A percentile compares a stretch with the other conserved stretches of the same genome.
These are phyloP conservation scores for Penicillium odoratum DNA, from an alignment of 495 filamentous ascomycete genomes.

Conservation along the genomic window DNA sequence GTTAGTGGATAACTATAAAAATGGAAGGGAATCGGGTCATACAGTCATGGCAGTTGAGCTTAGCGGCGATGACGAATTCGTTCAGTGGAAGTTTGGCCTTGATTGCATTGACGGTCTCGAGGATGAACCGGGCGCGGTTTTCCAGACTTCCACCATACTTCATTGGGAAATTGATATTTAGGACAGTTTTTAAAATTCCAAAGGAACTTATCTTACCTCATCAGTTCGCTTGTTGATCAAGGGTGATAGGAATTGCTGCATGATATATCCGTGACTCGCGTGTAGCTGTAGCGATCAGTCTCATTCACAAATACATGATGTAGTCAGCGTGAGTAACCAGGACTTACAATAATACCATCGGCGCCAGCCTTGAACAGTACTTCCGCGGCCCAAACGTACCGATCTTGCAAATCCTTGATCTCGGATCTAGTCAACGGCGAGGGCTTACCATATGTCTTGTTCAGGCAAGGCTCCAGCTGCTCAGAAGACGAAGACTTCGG, in stretches of 20 bases:
- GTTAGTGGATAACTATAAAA: not conserved
- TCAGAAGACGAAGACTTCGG: constrained; percentile 16
- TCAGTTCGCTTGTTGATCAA: constrained; percentile 41
- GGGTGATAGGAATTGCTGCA: constrained; percentile 37
- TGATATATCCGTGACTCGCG: constrained; percentile 33
- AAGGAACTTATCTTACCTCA: constrained; percentile 14
- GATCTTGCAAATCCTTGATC: constrained; percentile 13
- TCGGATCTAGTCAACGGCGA: constrained; percentile 14
- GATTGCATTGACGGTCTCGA: constrained; percentile 31
- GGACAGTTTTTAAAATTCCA: not conserved
- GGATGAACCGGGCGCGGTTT: constrained; percentile 36
- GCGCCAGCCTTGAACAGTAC: constrained; percentile 17
- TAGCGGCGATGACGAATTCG: constrained; percentile 18
- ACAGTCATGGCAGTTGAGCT: constrained; percentile 22
- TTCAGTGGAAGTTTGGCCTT: constrained; percentile 15
- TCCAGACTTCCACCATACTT: constrained; percentile 43
- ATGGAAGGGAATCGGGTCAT: not conserved
- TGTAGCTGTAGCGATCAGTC: constrained; percentile 9
- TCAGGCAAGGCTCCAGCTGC: constrained; percentile 17
- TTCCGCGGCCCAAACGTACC: constrained; percentile 21
- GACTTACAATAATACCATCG: constrained; percentile 20
- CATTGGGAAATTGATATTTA: not conserved
- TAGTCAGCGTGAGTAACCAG: not conserved
- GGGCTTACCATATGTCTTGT: constrained; percentile 20
- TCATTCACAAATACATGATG: not conserved